These are phyloP conservation scores for Meyerozyma elateridarum DNA, from an alignment of 1,139 yeast genomes.

Conservation along the genomic window DNA sequence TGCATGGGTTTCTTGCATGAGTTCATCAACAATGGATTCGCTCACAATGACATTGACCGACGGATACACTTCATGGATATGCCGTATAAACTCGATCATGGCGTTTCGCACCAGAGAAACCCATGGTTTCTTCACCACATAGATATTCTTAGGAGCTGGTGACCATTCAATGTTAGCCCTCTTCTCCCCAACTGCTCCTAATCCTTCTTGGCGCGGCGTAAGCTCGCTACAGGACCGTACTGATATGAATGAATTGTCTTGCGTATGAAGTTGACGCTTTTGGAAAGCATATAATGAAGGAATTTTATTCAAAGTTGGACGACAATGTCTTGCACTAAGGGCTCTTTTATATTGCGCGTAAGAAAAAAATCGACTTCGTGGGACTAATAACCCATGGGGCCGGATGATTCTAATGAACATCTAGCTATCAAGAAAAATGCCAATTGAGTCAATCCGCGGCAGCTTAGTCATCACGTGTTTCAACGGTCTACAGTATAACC, in stretches of 20 bases:
- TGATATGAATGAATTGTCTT: constrained; percentile 5
- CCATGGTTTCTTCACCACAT: constrained; percentile 84
- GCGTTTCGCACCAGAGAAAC: constrained; percentile 61
- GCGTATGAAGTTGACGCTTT: neutral
- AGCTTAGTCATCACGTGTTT: too few species aligned
- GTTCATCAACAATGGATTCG: constrained; percentile 70
- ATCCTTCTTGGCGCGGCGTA: constrained; percentile 33
- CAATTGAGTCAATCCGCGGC: too few species aligned
- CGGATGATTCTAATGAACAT: too few species aligned
- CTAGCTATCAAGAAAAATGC: too few species aligned
- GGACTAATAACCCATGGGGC: too few species aligned
- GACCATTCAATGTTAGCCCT: constrained; percentile 45
- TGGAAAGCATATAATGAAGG: neutral
- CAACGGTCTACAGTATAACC: too few species aligned
- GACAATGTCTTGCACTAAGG: too few species aligned
- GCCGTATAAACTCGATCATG: constrained; percentile 57
- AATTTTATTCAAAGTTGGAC: too few species aligned
- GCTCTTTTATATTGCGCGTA: too few species aligned
- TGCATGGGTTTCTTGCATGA: constrained; percentile 35
- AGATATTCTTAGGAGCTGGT: constrained; percentile 59
- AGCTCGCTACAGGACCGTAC: constrained; percentile 8
- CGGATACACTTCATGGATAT: constrained; percentile 56
- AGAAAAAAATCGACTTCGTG: too few species aligned
- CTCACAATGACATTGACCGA: constrained; percentile 73
- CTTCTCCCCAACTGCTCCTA: constrained; percentile 42